These are phyloP conservation scores for Verticillium zaregamsianum DNA, from an alignment of 2,329 filamentous ascomycete genomes.

Conservation along the genomic window DNA sequence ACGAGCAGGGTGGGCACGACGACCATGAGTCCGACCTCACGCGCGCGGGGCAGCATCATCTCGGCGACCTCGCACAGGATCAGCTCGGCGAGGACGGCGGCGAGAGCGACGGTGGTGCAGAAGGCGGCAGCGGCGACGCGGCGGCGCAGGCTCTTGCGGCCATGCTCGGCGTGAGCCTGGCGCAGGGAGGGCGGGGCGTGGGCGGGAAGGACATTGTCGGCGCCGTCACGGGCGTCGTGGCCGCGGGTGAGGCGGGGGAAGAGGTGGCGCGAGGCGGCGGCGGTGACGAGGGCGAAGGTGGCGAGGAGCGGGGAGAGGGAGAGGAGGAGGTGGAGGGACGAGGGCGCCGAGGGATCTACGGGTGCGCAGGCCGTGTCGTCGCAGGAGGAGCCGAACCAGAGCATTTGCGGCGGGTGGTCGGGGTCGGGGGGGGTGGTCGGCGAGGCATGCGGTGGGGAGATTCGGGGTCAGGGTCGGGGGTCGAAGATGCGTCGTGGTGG, in stretches of 20 bases:
- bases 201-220: slow-evolving; percentile 58
- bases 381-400: slow-evolving; percentile 39
- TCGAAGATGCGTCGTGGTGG: background rate
- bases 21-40: slow-evolving; percentile 62
- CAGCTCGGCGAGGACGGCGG: slow-evolving; percentile 72
- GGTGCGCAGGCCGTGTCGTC: slow-evolving; percentile 54
- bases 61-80: slow-evolving; percentile 83
- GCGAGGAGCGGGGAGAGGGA: slow-evolving; percentile 67
- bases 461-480: background rate
- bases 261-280: slow-evolving; percentile 62
- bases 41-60: slow-evolving; percentile 62
- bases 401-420: slow-evolving; percentile 8
- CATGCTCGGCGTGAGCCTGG: slow-evolving; percentile 56
- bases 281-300: slow-evolving; percentile 62
- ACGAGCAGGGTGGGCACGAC: slow-evolving; percentile 69
- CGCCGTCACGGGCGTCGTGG: slow-evolving; percentile 46
- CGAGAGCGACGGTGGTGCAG: slow-evolving; percentile 70
- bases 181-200: slow-evolving; percentile 57
- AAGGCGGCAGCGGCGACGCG: slow-evolving; percentile 62
- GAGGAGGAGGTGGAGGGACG: slow-evolving; percentile 41
- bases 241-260: slow-evolving; percentile 67
- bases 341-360: slow-evolving; percentile 32
- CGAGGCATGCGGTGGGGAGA: slow-evolving; percentile 5
- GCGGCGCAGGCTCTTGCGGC: slow-evolving; percentile 44
- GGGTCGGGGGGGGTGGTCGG: background rate